Percentiles rank a stretch among this genome's conserved stretches.
phyloP scores from a whole-genome alignment of 805 yeast genomes.

The Suhomyces faveliae region DNA sequence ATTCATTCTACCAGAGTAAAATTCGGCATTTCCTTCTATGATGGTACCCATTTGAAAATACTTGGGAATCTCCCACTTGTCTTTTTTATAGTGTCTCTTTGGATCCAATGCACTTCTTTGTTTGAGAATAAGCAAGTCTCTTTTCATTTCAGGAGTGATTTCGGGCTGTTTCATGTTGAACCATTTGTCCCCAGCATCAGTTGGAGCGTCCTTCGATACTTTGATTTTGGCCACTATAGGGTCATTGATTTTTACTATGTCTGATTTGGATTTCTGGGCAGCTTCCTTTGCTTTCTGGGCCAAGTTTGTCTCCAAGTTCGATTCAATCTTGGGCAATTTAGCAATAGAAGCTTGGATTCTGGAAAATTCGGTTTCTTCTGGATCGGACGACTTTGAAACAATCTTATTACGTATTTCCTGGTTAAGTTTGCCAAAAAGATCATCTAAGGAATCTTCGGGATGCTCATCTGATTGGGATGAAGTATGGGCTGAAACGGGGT shows the following conservation, averaged over 20 bases:
- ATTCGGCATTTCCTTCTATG: constrained; percentile 78
- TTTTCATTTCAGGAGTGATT: constrained; percentile 64
- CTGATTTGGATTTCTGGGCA: constrained; percentile 15
- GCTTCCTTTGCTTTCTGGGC: constrained; percentile 11
- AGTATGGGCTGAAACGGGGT: constrained; percentile 1
- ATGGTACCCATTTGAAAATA: constrained; percentile 88
- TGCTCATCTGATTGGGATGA: constrained; percentile 8
- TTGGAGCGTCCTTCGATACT: constrained; percentile 12
- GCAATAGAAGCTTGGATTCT: constrained; percentile 34
- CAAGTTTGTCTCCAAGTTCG: constrained; percentile 25
- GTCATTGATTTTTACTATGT: constrained; percentile 43
- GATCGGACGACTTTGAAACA: constrained; percentile 9
- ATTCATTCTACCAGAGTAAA: constrained; percentile 61
- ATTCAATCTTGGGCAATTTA: constrained; percentile 42
- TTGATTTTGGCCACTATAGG: constrained; percentile 34
- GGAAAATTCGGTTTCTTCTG: constrained; percentile 23
- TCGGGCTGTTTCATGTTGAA: constrained; percentile 77
- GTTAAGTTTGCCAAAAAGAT: constrained; percentile 30
- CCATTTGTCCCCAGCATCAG: constrained; percentile 64
- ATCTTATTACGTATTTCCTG: constrained; percentile 19
- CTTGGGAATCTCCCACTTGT: constrained; percentile 73
- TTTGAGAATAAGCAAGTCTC: constrained; percentile 76
- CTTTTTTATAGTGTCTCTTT: constrained; percentile 90
- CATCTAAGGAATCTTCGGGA: constrained; percentile 25
- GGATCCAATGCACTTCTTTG: constrained; percentile 93